Evolutionary conservation across 768 basidiomycete genomes (phyloP).

Genomic region (Lactarius evosmus): DNA sequence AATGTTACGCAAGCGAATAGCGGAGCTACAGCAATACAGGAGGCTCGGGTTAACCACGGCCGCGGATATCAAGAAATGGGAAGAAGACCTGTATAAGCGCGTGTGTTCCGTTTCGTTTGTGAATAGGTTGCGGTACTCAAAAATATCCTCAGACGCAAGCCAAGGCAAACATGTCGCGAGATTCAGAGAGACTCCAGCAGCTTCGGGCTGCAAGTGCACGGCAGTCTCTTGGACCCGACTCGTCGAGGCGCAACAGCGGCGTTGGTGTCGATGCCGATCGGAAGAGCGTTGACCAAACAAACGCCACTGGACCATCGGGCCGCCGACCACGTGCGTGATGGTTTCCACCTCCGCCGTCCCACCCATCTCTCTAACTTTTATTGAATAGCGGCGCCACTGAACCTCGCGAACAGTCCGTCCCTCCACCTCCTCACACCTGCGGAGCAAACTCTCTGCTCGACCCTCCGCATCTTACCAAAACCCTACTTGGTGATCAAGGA

Average conservation of each 20-base stretch:
- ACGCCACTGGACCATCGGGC: constrained; percentile 39
- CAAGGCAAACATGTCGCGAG: constrained; percentile 55
- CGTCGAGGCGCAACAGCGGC: constrained; percentile 45
- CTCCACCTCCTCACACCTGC: constrained; percentile 85
- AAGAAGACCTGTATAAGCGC: constrained; percentile 66
- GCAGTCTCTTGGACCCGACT: constrained; percentile 53
- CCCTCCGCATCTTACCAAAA: constrained; percentile 87
- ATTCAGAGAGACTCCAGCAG: constrained; percentile 52
- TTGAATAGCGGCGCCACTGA: constrained; percentile 61
- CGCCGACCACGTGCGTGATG: constrained; percentile 42
- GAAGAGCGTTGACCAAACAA: constrained; percentile 51
- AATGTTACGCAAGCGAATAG: constrained; percentile 80
- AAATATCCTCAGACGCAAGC: constrained; percentile 50
- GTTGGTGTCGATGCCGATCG: constrained; percentile 48
- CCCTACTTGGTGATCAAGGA: constrained; percentile 97
- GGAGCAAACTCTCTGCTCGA: constrained; percentile 86
- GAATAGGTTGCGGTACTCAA: constrained; percentile 21
- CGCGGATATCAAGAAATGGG: constrained; percentile 91
- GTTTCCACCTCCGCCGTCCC: background rate
- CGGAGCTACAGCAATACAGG: constrained; percentile 88
- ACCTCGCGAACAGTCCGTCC: constrained; percentile 86
- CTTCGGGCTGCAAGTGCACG: constrained; percentile 47
- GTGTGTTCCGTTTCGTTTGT: constrained; percentile 43
- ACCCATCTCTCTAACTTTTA: background rate
- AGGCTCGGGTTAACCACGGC: constrained; percentile 77